Evolutionary conservation across 805 yeast genomes (phyloP), one percentile per base, ranked within the genome.

Genomic region (Yamadazyma scolyti): DNA sequence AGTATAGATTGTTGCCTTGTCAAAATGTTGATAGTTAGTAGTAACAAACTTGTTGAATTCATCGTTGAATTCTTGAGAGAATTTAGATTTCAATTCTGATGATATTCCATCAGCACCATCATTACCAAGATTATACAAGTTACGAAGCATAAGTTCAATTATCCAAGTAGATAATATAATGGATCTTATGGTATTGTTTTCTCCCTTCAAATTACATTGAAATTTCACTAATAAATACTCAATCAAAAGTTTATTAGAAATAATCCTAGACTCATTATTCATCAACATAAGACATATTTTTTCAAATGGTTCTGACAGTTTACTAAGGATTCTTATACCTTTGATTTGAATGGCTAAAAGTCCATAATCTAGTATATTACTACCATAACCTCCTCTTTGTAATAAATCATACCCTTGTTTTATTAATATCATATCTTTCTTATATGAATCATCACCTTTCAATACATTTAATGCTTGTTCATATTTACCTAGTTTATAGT

Each of bases 1-100:
- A 48, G 86, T 88, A 46, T 81, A 84, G 0, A 84, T 63, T 0
- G 95, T 80, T 7, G 68, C 68, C 20, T 67, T 67, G 50, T 88
- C 94, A n/a, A 87, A 47, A 4, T 54, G 44, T 16, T 62, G 60
- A 33, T 67, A 58, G 48, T 77, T 68, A 2, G 57, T 47, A 2
- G 59, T 48, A 10, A 88, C 51, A 50, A 88, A 86, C 2, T 53
- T 66, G 56, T 44, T 72, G 65, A 34, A 63, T 14, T 39, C 33
- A 2, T 44, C 40, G 30, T 39, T 33, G 27, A 30, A 25, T 10
- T 30, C 30, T 23, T 35, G 23, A 17, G 37, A 9, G 10, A 28
- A 26, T 14, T 28, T 31, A 21, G 32, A 20, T 23, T 28, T 25
- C 13, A 23, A 7, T 6, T 16, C 20, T 12, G 19, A 19, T 18